Evolutionary conservation across 805 yeast species (phyloP), one percentile per base, ranked within the genome.

Genomic region (Cephaloascus albidus): DNA sequence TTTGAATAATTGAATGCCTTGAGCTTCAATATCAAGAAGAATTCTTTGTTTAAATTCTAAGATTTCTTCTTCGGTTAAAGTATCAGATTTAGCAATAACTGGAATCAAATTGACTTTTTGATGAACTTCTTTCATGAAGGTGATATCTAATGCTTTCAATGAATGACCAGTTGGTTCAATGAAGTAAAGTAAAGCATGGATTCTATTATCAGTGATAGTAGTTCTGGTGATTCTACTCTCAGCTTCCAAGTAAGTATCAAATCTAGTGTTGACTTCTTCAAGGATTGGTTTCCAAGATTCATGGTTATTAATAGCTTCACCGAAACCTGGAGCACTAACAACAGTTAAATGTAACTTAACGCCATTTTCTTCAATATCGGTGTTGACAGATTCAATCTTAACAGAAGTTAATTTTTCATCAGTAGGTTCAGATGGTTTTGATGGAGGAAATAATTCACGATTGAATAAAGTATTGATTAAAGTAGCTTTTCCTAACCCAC

Each of bases 151-250:
- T 16, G 96, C 81, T 58, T 81, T 85, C 58, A 93, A 73, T 34
- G 85, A 78, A 64, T 93, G 98, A 44, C 96, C 97, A 19, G 97
- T 89, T 50, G 98, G 98, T 64, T 90, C 96, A 53, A 93, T 85
- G 53, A 93, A 90, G 64, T 89, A 93, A 46, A 93, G 65, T 57
- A 88, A 78, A 27, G 96, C 97, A 60, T 93, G 98, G 43, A 93
- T 76, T 55, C 98, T 80, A 54, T 81, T 75, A 63, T 93, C 98
- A 42, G 65, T 71, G 45, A 81, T 71, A 16, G 74, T 60, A 10
- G 83, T 65, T 60, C 97, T 78, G 61, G 78, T 79, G 43, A 86
- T 73, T 56, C 81, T 79, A 53, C 86, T 86, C 68, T 93, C 98
- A 37, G 79, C 77, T 62, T 93, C 97, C 63, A 93, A 77, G 58